Percentiles rank a stretch among this genome's conserved stretches.
Conservation (phyloP, 116 monocot genomes). For the Trichopus zeylanicus region DNA sequence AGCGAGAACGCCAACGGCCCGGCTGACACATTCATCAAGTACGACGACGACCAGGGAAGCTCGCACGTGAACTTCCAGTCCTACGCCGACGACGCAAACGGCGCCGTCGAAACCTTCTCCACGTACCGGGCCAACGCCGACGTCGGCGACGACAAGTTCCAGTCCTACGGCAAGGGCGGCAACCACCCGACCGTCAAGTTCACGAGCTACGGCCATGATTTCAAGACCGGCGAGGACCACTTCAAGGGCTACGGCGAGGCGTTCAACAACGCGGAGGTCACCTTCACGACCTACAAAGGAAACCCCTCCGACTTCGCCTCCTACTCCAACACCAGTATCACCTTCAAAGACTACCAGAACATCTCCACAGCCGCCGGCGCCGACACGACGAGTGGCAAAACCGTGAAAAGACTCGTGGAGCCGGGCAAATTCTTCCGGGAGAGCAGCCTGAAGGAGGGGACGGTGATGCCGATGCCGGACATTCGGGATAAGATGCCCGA, state of each 20-base stretch:
- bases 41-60: constrained; percentile 16
- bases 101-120: constrained; percentile 17
- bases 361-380: neutral
- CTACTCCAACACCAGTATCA: constrained; percentile 19
- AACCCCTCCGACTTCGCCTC: constrained; percentile 9
- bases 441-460: constrained; percentile 29
- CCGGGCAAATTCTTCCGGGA: constrained; percentile 66
- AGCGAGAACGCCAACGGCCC: constrained; percentile 23
- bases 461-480: constrained; percentile 68
- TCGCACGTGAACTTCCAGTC: constrained; percentile 11
- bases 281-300: constrained; percentile 18
- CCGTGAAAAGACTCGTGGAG: constrained; percentile 27
- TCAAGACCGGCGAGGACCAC: constrained; percentile 16
- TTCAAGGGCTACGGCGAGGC: constrained; percentile 34
- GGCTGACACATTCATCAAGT: constrained; percentile 27
- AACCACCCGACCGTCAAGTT: constrained; percentile 3
- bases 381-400: neutral
- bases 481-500: constrained; percentile 57
- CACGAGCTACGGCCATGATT: constrained; percentile 15
- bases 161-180: constrained; percentile 18
- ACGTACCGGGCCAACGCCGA: constrained; percentile 8
- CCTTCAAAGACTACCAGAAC: constrained; percentile 28
- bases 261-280: constrained; percentile 7
- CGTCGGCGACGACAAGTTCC: constrained; percentile 25
- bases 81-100: constrained; percentile 19